phyloP scores from a whole-genome alignment of 2,329 filamentous ascomycete genomes.

The Cytospora piceae region DNA sequence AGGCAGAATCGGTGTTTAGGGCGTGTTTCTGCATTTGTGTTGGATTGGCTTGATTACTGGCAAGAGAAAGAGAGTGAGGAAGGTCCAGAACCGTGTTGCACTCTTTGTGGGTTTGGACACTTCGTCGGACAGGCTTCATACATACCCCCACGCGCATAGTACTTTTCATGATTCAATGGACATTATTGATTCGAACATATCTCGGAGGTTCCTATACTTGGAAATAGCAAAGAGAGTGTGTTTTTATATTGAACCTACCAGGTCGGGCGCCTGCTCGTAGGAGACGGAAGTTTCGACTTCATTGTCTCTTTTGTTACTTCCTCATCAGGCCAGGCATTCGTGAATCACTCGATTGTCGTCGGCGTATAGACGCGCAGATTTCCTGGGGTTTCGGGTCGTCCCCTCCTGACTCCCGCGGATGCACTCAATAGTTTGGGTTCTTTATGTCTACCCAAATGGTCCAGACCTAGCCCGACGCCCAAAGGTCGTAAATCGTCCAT shows the following conservation, averaged over 20 bases:
- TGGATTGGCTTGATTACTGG: slow-evolving; percentile 25
- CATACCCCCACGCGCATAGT: background rate
- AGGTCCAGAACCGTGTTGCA: slow-evolving; percentile 2
- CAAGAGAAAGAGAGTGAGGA: background rate
- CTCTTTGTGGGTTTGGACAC: slow-evolving; percentile 3
- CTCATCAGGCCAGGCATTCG: background rate
- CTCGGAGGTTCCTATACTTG: background rate
- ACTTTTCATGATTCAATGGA: slow-evolving; percentile 4
- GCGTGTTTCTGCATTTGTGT: slow-evolving; percentile 25
- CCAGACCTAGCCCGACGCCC: background rate
- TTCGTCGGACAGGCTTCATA: background rate
- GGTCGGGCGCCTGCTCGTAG: background rate
- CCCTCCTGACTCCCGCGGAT: background rate
- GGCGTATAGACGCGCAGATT: no score
- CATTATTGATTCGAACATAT: background rate
- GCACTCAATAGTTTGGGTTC: no score
- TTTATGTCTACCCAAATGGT: background rate
- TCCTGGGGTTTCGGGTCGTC: no score
- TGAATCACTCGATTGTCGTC: no score
- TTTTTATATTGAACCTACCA: background rate
- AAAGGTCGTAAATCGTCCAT: background rate
- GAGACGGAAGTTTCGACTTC: background rate
- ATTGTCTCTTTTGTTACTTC: background rate
- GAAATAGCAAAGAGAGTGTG: background rate
- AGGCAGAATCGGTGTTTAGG: slow-evolving; percentile 27